Percentiles rank a stretch among this genome's conserved stretches.
phyloP scores from a whole-genome alignment of 2,329 filamentous ascomycete species.

The Macrophomina tecta region DNA sequence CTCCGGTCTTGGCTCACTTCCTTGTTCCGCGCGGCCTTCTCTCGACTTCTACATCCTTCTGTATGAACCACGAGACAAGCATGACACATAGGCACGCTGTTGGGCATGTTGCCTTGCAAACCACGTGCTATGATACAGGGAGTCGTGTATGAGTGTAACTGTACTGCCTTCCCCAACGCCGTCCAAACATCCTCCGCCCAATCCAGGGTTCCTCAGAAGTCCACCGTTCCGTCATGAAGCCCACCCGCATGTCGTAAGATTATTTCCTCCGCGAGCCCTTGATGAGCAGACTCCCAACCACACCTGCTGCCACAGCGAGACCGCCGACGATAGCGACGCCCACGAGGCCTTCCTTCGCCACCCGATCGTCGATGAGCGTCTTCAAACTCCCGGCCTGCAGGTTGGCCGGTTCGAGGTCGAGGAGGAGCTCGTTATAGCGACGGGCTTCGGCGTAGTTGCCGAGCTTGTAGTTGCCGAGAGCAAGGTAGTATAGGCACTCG shows the following conservation, averaged over 20 bases:
- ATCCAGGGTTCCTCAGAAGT: background rate
- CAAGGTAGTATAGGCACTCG: constrained; percentile 98
- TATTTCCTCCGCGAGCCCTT: constrained; percentile 71
- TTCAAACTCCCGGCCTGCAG: constrained; percentile 87
- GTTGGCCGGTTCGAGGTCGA: constrained; percentile 91
- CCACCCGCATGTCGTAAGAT: constrained; percentile 6
- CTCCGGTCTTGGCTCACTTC: constrained; percentile 2
- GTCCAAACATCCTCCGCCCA: constrained; percentile 17
- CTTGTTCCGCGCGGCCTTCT: background rate
- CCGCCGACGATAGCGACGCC: constrained; percentile 95
- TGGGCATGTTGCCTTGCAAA: constrained; percentile 11
- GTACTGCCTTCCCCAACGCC: constrained; percentile 12
- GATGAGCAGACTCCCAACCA: constrained; percentile 86
- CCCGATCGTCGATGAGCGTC: constrained; percentile 91
- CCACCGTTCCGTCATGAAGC: background rate
- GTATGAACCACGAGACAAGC: background rate
- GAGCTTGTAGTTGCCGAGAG: constrained; percentile 96
- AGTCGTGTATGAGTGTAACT: constrained; percentile 11
- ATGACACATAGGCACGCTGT: background rate
- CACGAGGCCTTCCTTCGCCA: constrained; percentile 90
- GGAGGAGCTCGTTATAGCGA: constrained; percentile 88
- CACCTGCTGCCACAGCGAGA: constrained; percentile 88
- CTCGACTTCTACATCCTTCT: constrained; percentile 4
- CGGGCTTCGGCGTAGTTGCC: constrained; percentile 96
- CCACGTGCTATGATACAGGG: constrained; percentile 11